These are phyloP conservation scores for Taiozyma sp. DNA, from an alignment of 1,139 yeast species.

Conservation along the genomic window DNA sequence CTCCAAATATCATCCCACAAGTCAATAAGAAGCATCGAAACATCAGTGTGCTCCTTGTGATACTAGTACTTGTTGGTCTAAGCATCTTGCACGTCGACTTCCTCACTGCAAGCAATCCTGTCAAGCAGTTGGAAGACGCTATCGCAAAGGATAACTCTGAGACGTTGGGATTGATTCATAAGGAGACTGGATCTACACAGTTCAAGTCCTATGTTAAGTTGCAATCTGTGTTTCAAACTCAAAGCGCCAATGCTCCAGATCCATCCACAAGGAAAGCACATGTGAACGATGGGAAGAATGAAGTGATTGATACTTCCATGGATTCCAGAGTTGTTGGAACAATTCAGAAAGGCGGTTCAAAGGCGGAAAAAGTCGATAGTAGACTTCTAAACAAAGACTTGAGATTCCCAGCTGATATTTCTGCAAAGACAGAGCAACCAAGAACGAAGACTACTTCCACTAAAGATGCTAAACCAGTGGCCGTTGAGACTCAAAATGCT, in stretches of 20 bases:
- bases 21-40: neutral
- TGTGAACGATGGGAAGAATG: slow-evolving; percentile 2
- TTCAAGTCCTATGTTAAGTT: neutral
- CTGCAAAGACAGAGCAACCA: neutral
- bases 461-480: neutral
- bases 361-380: neutral
- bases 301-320: slow-evolving; percentile 10
- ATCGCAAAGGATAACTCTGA: neutral
- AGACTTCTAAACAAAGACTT: neutral
- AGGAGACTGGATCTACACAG: neutral
- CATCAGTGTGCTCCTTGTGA: neutral
- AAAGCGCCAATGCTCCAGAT: neutral
- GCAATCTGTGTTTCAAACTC: neutral
- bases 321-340: slow-evolving; percentile 16
- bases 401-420: neutral
- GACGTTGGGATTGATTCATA: neutral
- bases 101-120: neutral
- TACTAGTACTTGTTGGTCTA: neutral
- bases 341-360: slow-evolving; percentile 2
- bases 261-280: neutral
- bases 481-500: neutral
- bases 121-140: neutral
- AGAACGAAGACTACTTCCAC: neutral
- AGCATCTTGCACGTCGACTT: neutral
- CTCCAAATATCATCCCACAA: neutral